Evolutionary conservation across 495 filamentous ascomycete genomes (phyloP), one percentile per base, ranked within the genome.

Genomic region (Penicillium taxi): DNA sequence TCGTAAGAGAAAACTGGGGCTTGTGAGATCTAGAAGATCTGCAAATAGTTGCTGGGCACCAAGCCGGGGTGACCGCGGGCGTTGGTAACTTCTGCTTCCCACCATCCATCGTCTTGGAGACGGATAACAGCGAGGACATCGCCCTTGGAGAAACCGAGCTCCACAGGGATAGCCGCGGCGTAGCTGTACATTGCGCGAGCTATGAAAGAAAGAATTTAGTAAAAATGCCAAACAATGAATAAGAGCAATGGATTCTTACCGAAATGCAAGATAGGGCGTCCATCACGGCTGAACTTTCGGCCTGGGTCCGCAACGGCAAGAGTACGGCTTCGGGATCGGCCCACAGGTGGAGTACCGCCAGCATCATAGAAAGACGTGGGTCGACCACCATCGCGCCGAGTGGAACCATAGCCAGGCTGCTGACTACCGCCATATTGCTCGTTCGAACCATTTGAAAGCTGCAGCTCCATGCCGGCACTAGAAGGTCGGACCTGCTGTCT

Each of bases 41-140:
- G 86, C 55, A 99, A 64, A 53, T 99, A 99, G 61, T 99, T 99
- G 62, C 89, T 95, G 15, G 93, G 93, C 35, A 96, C 93, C 52
- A 99, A 67, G 16, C 93, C 93, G 8, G 83, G 66, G 47, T 78
- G 72, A 13, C 76, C 72, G 17, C 79, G 80, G 48, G 76, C 78
- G 0, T 84, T 84, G 33, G 86, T 84, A 35, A 94, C 75, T 63
- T 96, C 89, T 9, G 93, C 91, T 68, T 96, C 91, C 93, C 93
- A 99, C 93, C 93, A 99, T 8, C 93, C 93, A 53, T 99, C 93
- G 61, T 99, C 93, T 57, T 99, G 93, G 41, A 89, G 77, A 44
- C 86, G 72, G 22, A 94, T 63, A n/a, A 99, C 78, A 1, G 90
- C 86, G 6, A 99, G 66, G 33, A 85, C 70, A 54, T 99, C 93